phyloP scores from a whole-genome alignment of 176 grass and related monocot species.

The Bolboschoenus planiculmis region DNA sequence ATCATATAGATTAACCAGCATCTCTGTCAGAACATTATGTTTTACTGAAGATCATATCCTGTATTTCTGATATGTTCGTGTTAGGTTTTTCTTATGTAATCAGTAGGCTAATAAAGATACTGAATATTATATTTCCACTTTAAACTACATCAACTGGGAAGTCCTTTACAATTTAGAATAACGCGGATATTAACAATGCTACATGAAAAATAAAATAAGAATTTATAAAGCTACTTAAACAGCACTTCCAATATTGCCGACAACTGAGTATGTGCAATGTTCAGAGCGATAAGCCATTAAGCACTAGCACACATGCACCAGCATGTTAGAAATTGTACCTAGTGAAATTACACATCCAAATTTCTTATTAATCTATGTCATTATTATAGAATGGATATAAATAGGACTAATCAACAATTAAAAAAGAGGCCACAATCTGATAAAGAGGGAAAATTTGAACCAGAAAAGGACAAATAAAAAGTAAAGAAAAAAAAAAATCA shows the following conservation, averaged over 20 bases:
- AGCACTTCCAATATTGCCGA: neutral
- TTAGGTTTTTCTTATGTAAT: slow-evolving; percentile 6
- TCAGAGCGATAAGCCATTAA: neutral
- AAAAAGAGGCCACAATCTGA: neutral
- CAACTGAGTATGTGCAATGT: neutral
- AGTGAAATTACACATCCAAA: neutral
- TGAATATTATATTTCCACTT: neutral
- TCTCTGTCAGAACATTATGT: slow-evolving; percentile 13
- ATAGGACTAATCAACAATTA: neutral
- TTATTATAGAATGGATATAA: neutral
- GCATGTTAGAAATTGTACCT: neutral
- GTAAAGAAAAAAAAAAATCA: slow-evolving; percentile 17
- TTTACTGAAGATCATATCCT: neutral
- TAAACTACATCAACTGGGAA: neutral
- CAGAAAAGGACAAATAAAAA: neutral
- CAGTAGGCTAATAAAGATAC: neutral
- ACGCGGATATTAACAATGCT: neutral
- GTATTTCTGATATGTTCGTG: neutral
- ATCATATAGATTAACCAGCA: slow-evolving; percentile 29
- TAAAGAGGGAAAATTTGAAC: slow-evolving; percentile 7
- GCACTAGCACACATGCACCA: neutral
- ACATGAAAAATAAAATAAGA: neutral
- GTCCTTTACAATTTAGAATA: neutral
- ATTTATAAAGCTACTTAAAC: neutral
- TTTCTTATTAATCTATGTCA: neutral